Percentiles rank a stretch among this genome's conserved stretches.
phyloP scores from a whole-genome alignment of 371 early-diverging fungal genomes.

The Basidiobolus meristosporus region DNA sequence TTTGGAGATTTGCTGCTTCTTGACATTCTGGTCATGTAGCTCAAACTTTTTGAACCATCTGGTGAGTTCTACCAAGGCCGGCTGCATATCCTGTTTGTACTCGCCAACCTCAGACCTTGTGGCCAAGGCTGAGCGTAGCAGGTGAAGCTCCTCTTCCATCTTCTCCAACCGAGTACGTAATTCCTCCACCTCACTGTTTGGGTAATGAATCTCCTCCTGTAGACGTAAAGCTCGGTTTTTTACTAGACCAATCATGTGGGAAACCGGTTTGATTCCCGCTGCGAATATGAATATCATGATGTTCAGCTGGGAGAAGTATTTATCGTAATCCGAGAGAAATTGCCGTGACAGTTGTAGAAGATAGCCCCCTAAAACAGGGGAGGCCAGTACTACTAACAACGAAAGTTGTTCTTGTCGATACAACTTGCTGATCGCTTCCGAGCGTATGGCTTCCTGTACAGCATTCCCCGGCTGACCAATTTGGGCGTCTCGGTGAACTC shows the following conservation, averaged over 20 bases:
- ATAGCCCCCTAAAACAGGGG: slow-evolving; percentile 35
- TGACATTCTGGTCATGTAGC: too few relatives aligned
- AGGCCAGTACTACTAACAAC: slow-evolving; percentile 20
- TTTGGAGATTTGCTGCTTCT: too few relatives aligned
- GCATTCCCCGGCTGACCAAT: slow-evolving; percentile 9
- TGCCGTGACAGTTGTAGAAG: slow-evolving; percentile 25
- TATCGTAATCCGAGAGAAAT: slow-evolving; percentile 26
- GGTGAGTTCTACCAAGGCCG: too few relatives aligned
- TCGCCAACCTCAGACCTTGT: slow-evolving; percentile 34
- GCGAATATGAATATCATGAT: slow-evolving; percentile 38
- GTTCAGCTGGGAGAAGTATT: slow-evolving; percentile 34
- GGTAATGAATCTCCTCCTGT: slow-evolving; percentile 27
- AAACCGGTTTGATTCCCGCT: slow-evolving; percentile 29
- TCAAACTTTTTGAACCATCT: too few relatives aligned
- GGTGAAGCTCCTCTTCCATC: slow-evolving; percentile 29
- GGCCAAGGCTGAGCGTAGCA: slow-evolving; percentile 30
- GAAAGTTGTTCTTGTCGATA: slow-evolving; percentile 27
- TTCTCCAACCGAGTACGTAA: slow-evolving; percentile 18
- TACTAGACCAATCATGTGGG: slow-evolving; percentile 24
- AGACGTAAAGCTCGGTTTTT: slow-evolving; percentile 27
- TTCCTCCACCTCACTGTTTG: slow-evolving; percentile 20
- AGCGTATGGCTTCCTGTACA: slow-evolving; percentile 12
- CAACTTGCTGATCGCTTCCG: slow-evolving; percentile 17
- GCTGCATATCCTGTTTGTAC: slow-evolving; percentile 3
- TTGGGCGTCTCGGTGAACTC: slow-evolving; percentile 11